Percentiles rank a stretch among this genome's conserved stretches.
phyloP scores from a whole-genome alignment of 805 yeast species.

The Metschnikowia amazonensis region DNA sequence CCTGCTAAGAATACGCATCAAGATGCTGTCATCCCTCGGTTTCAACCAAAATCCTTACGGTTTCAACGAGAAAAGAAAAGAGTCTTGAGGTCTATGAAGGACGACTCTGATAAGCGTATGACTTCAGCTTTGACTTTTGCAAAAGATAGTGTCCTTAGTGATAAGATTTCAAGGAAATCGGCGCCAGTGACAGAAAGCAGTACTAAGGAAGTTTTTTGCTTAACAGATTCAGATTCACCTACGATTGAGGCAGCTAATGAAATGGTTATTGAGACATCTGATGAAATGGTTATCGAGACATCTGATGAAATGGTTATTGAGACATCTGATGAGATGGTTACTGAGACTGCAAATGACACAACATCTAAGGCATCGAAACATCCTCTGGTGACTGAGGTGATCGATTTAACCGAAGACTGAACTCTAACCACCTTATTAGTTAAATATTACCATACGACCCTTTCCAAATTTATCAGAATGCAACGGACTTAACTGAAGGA shows the following conservation, averaged over 20 bases:
- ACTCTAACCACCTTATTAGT: too few species aligned
- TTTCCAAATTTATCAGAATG: too few species aligned
- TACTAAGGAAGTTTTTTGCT: neutral
- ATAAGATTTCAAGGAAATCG: neutral
- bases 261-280: too few species aligned
- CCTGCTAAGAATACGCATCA: neutral
- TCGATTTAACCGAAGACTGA: conserved; percentile 1
- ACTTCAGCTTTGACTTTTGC: conserved; percentile 1
- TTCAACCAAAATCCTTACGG: conserved; percentile 83
- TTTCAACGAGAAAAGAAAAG: conserved; percentile 72
- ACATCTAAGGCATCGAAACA: neutral
- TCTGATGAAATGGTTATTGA: too few species aligned
- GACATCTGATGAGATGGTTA: too few species aligned
- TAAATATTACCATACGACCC: too few species aligned
- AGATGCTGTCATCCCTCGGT: conserved; percentile 25
- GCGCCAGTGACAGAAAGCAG: neutral
- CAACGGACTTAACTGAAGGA: too few species aligned
- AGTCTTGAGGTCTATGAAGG: neutral
- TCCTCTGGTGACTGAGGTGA: neutral
- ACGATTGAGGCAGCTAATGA: neutral
- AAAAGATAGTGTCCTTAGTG: neutral
- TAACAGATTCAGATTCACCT: neutral
- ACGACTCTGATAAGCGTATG: neutral
- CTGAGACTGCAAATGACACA: too few species aligned
- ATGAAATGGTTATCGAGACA: too few species aligned